A percentile compares a stretch with the other conserved stretches of the same genome.
Conservation (phyloP, 305 asterid genomes). For the Rubia peregrina region DNA sequence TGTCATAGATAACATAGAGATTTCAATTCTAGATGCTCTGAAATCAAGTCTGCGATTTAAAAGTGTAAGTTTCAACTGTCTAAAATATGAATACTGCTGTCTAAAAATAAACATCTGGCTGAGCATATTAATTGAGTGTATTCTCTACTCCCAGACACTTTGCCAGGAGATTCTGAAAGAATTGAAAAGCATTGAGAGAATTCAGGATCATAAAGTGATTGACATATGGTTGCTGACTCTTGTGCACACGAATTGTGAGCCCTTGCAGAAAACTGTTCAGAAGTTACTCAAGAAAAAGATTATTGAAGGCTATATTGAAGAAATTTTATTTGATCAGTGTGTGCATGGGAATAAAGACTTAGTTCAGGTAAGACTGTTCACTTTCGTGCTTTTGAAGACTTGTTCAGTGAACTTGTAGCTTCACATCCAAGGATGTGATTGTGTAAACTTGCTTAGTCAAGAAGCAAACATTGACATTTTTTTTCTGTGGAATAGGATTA, state of each 20-base stretch:
- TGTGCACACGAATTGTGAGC: slow-evolving; percentile 50
- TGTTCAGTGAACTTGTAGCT: slow-evolving; percentile 11
- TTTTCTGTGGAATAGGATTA: slow-evolving; percentile 46
- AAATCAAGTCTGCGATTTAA: slow-evolving; percentile 71
- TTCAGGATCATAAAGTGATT: slow-evolving; percentile 61
- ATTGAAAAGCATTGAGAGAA: slow-evolving; percentile 57
- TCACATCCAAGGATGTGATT: not conserved
- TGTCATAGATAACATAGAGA: slow-evolving; percentile 42
- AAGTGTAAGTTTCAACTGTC: slow-evolving; percentile 42
- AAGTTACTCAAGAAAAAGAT: slow-evolving; percentile 73
- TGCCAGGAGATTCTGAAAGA: slow-evolving; percentile 76
- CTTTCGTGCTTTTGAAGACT: not conserved
- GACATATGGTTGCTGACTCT: slow-evolving; percentile 75
- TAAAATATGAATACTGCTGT: not conserved
- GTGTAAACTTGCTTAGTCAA: not conserved
- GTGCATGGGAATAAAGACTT: slow-evolving; percentile 57
- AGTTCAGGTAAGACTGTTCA: slow-evolving; percentile 46
- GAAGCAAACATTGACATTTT: slow-evolving; percentile 18
- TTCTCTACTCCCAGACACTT: slow-evolving; percentile 42
- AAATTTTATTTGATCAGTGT: slow-evolving; percentile 61
- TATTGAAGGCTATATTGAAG: slow-evolving; percentile 64
- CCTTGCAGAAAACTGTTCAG: slow-evolving; percentile 65
- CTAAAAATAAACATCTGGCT: not conserved
- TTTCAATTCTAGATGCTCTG: slow-evolving; percentile 69
- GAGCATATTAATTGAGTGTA: not conserved